A percentile compares a stretch with the other conserved stretches of the same genome.
Evolutionary conservation across 192 early-diverging fungal genomes (phyloP).

Genomic region (Martensiomyces pterosporus): DNA sequence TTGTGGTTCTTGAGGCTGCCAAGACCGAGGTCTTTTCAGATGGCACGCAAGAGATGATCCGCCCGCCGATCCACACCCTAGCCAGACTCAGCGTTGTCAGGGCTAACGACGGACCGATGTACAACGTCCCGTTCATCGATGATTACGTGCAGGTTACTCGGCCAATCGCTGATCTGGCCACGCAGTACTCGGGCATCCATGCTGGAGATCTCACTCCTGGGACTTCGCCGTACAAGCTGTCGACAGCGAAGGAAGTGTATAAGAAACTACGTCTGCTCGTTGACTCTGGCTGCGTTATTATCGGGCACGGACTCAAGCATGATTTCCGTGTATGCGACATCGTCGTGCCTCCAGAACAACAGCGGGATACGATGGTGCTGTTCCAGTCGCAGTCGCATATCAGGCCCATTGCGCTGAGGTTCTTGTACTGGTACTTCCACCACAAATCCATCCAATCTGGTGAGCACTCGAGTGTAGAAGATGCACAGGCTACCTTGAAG

Average conservation of each 20-base stretch:
- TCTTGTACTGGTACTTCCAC: constrained; percentile 86
- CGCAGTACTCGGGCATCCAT: constrained; percentile 92
- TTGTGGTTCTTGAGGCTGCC: constrained; percentile 82
- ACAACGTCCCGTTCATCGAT: constrained; percentile 89
- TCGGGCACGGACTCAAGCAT: constrained; percentile 93
- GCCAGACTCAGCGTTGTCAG: constrained; percentile 90
- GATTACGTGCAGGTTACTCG: constrained; percentile 88
- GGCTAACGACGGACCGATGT: constrained; percentile 64
- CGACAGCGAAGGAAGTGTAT: constrained; percentile 91
- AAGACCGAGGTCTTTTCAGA: constrained; percentile 90
- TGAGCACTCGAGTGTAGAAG: constrained; percentile 91
- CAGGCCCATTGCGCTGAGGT: constrained; percentile 72
- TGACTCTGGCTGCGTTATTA: constrained; percentile 85
- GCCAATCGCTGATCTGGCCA: constrained; percentile 87
- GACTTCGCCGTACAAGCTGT: constrained; percentile 70
- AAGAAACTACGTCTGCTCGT: constrained; percentile 85
- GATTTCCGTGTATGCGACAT: constrained; percentile 97
- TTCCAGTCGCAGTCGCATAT: constrained; percentile 56
- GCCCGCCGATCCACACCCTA: constrained; percentile 75
- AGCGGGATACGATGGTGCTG: constrained; percentile 93
- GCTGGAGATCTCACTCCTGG: constrained; percentile 78
- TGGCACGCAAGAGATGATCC: constrained; percentile 78
- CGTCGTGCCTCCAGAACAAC: constrained; percentile 74
- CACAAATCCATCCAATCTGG: constrained; percentile 80
- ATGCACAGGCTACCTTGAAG: constrained; percentile 78